Percentiles rank a stretch among this genome's conserved stretches.
Conservation (phyloP, 371 early-diverging fungal species). For the Ordospora colligata region DNA sequence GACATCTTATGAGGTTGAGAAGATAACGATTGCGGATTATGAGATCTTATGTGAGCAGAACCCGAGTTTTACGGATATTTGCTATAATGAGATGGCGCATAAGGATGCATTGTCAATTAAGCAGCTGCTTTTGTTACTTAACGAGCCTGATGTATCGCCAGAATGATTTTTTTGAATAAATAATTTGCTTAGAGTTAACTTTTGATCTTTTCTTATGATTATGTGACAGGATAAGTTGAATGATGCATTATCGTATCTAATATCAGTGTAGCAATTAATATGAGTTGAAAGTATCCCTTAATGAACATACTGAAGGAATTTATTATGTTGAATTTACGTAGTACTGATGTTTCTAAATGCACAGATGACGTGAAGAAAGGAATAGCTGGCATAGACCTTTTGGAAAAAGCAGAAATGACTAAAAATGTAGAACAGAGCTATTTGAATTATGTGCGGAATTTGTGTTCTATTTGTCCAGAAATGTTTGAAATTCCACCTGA, state of each 20-base stretch:
- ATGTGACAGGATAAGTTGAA: too few species aligned
- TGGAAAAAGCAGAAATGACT: background rate
- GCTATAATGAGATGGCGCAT: constrained; percentile 10
- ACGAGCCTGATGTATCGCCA: constrained; percentile 34
- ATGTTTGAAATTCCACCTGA: constrained; percentile 6
- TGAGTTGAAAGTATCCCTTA: background rate
- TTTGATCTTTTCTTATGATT: too few species aligned
- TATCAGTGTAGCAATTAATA: too few species aligned
- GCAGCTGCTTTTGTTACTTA: constrained; percentile 37
- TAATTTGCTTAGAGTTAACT: background rate
- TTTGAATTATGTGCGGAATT: constrained; percentile 12
- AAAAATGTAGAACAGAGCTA: background rate
- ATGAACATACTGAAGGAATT: background rate
- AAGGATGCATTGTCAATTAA: constrained; percentile 34
- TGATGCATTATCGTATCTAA: too few species aligned
- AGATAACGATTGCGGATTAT: constrained; percentile 41
- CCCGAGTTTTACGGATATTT: constrained; percentile 39
- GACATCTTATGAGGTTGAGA: constrained; percentile 27
- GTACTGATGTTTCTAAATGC: background rate
- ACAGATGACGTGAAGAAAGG: background rate
- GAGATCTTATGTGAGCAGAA: constrained; percentile 49
- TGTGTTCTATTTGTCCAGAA: background rate
- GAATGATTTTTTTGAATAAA: constrained; percentile 17
- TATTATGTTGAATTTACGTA: background rate
- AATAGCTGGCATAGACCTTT: background rate